Base-by-base conservation (phyloP, 129 eudicot species). In the Escallonia rubra region DNA sequence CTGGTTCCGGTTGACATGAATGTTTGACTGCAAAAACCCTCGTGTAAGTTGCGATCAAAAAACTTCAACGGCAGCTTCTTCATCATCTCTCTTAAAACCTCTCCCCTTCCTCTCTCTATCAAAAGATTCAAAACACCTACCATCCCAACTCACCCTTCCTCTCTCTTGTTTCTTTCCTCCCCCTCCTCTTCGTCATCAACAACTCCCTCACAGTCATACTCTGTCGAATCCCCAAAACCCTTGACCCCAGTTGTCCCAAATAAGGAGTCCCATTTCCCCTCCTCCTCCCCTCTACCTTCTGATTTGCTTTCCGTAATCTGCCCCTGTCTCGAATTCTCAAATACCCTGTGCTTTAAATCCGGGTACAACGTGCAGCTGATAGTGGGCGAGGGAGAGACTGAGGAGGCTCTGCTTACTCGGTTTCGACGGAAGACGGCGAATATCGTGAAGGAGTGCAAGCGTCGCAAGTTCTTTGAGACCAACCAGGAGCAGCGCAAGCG, bases 401-500 rank as follows among this genome's bases (percentile, higher is more conserved):
- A 79, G 42, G 96, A 88, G 67, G 69, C 70, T 4, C 61, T 85
- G 47, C 38, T 88, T 13, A 63, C 61, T 41, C 70, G 86, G 66
- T 88, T 88, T 56, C 83, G 86, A 10, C 63, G 88, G 45, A 81
- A 79, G 59, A 77, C 70, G 62, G 88, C 86, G 9, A 80, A 80
- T 52, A 13, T 88, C 8, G 47, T 82, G 9, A 88, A 77, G 15
- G 96, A 88, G 43, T 62, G 70, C 67, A 85, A 79, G 61, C 76
- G 91, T 38, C 74, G 96, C 48, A 74, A 73, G 59, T 82, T 51
- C 44, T 80, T 74, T 44, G 91, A 88, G 70, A 69, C 77, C 3
- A 78, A 54, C 59, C 88, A 74, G 78, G 96, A 88, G 69, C 79
- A 82, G 59, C 80, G 76, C 3, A 88, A 88, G 72, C 79, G 91